Evolutionary conservation across 331 rosid species (phyloP).

Genomic region (Pyrus hybrid): DNA sequence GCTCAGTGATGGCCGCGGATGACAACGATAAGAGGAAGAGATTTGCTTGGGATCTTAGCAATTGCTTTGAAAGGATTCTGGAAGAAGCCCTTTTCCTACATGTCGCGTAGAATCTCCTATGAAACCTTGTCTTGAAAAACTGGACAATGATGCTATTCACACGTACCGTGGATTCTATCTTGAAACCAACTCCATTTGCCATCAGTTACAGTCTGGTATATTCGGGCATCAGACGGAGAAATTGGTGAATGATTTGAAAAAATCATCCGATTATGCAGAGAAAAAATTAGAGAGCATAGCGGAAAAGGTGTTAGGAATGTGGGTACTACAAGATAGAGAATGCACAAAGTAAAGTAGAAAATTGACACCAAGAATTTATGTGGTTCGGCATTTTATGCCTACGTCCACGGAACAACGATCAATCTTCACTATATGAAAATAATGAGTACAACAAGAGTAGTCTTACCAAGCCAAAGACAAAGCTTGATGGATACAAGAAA

Average conservation of each 20-base stretch:
- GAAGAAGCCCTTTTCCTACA: conserved; percentile 42
- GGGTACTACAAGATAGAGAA: too few species aligned
- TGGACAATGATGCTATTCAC: conserved; percentile 42
- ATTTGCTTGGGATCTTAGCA: conserved; percentile 73
- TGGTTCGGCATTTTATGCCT: too few species aligned
- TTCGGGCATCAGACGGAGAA: conserved; percentile 64
- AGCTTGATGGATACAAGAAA: too few species aligned
- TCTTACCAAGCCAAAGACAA: too few species aligned
- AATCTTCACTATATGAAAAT: too few species aligned
- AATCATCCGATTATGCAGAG: conserved; percentile 57
- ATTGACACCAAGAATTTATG: too few species aligned
- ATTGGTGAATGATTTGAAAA: conserved; percentile 56
- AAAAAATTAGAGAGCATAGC: conserved; percentile 43
- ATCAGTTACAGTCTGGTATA: conserved; percentile 63
- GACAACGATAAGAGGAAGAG: conserved; percentile 53
- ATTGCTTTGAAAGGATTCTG: conserved; percentile 70
- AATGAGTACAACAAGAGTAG: too few species aligned
- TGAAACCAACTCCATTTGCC: conserved; percentile 67
- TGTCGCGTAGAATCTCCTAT: conserved; percentile 41
- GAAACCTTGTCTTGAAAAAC: conserved; percentile 30
- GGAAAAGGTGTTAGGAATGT: too few species aligned
- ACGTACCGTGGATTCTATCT: conserved; percentile 72
- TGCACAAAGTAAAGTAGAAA: too few species aligned
- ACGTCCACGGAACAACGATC: too few species aligned
- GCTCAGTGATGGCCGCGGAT: conserved; percentile 44